Percentiles rank a stretch among this genome's conserved stretches.
Evolutionary conservation across 1,284 basidiomycete genomes (phyloP).

Genomic region (Puccinia polysora): DNA sequence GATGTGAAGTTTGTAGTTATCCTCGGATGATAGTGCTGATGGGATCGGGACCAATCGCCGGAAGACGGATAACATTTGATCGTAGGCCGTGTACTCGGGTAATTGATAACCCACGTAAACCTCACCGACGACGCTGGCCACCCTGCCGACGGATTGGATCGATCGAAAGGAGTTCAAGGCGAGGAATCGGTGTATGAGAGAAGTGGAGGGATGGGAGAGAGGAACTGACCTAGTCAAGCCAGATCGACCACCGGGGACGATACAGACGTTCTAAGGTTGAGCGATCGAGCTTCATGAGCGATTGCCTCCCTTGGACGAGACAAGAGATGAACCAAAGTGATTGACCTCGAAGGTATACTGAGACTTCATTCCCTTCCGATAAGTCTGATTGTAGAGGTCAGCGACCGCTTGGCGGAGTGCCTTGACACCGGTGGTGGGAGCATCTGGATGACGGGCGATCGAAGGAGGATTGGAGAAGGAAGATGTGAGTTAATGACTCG

Average conservation of each 20-base stretch:
- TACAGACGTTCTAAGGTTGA: conserved; percentile 65
- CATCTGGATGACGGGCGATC: too few species aligned
- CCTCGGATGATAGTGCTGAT: conserved; percentile 57
- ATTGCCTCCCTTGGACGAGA: not conserved
- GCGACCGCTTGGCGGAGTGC: conserved; percentile 63
- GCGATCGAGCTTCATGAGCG: too few species aligned
- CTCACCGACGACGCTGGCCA: conserved; percentile 83
- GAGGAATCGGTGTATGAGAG: too few species aligned
- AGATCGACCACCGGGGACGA: conserved; percentile 81
- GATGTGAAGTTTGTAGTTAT: conserved; percentile 45
- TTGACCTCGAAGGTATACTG: conserved; percentile 83
- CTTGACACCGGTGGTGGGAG: conserved; percentile 85
- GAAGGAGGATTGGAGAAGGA: conserved; percentile 45
- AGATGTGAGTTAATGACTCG: conserved; percentile 1
- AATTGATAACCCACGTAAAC: conserved; percentile 56
- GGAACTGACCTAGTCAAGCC: conserved; percentile 61
- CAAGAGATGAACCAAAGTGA: conserved; percentile 47
- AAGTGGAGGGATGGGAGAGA: too few species aligned
- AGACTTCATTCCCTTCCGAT: conserved; percentile 70
- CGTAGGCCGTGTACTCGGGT: conserved; percentile 54
- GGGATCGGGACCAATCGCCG: conserved; percentile 83
- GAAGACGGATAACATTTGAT: conserved; percentile 75
- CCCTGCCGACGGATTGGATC: conserved; percentile 55
- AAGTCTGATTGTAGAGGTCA: conserved; percentile 78
- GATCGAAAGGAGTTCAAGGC: too few species aligned